Conservation (phyloP, 345 rosid genomes). For the Gossypium thurberi region DNA sequence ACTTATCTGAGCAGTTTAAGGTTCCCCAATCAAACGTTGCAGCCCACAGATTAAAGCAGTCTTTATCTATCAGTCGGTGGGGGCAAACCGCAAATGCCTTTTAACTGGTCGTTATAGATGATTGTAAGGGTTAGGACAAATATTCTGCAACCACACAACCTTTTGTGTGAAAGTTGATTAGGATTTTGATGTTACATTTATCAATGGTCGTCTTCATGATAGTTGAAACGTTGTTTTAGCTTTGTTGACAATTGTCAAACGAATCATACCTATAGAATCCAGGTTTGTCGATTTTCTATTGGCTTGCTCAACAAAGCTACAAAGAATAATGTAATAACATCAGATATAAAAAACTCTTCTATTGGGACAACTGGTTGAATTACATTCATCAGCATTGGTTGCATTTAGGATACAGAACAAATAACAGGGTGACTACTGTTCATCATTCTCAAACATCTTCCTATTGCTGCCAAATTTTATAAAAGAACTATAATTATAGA, state of each 20-base stretch:
- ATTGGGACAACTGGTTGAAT: too few species aligned
- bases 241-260: background rate
- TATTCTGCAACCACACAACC: conserved; percentile 17
- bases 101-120: conserved; percentile 19
- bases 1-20: conserved; percentile 2
- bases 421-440: background rate
- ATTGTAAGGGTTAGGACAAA: conserved; percentile 21
- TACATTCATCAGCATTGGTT: too few species aligned
- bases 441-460: background rate
- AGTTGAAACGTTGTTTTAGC: background rate
- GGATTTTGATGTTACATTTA: conserved; percentile 10
- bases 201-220: background rate
- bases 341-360: too few species aligned
- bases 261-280: background rate
- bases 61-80: conserved; percentile 16
- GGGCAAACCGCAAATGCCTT: conserved; percentile 11
- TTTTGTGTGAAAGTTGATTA: conserved; percentile 1
- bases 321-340: too few species aligned
- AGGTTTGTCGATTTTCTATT: background rate
- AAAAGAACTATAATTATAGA: background rate
- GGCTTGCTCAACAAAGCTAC: background rate
- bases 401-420: background rate
- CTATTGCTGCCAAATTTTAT: background rate
- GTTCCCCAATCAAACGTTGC: conserved; percentile 4
- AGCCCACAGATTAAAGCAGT: conserved; percentile 19